Conservation (phyloP, 2,329 filamentous ascomycete species). For the Capronia epimyces region DNA sequence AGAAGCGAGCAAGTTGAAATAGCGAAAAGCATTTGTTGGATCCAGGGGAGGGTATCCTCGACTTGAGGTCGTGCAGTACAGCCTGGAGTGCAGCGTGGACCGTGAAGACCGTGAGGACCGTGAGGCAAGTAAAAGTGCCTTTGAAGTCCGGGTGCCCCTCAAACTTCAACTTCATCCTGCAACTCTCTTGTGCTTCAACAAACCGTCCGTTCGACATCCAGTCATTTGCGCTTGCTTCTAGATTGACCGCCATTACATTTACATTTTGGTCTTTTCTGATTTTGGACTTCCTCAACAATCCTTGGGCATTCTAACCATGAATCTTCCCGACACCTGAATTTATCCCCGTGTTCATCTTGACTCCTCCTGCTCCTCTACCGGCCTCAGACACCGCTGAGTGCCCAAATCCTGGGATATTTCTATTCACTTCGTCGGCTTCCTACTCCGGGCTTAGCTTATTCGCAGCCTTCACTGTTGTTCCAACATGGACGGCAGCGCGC, state of each 20-base stretch:
- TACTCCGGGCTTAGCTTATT: not conserved
- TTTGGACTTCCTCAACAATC: not conserved
- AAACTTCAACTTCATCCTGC: not conserved
- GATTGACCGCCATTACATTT: not conserved
- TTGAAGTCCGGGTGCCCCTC: not conserved
- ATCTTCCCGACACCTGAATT: not conserved
- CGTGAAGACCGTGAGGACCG: not conserved
- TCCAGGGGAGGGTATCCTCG: no score
- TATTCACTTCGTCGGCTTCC: not conserved
- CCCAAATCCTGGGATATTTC: not conserved
- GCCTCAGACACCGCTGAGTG: not conserved
- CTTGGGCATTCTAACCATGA: not conserved
- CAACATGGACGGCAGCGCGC: constrained; percentile 11
- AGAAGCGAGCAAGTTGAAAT: no score
- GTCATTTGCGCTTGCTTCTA: not conserved
- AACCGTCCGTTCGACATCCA: not conserved
- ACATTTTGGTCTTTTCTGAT: not conserved
- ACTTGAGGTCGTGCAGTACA: not conserved
- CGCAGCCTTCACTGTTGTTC: not conserved
- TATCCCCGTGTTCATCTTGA: not conserved
- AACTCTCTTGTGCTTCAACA: not conserved
- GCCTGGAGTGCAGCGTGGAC: not conserved
- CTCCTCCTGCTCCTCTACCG: not conserved
- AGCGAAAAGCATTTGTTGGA: no score
- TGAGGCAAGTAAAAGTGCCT: not conserved